Evolutionary conservation across 129 eudicot genomes (phyloP).

Genomic region (Logfia minima): DNA sequence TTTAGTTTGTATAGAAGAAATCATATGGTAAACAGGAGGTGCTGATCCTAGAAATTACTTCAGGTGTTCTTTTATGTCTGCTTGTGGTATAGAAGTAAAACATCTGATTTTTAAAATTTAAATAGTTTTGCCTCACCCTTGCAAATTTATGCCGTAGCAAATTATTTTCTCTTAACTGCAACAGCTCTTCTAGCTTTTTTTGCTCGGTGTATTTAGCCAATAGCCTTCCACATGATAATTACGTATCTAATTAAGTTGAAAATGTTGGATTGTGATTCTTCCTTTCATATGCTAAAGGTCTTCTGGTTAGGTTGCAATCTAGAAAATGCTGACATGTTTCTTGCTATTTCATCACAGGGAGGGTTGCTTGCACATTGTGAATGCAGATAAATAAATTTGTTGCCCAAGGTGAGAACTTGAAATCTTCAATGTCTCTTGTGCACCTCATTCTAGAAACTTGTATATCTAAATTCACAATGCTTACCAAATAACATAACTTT

Average conservation of each 20-base stretch:
- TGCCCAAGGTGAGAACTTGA: conserved; percentile 45
- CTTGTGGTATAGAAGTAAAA: no score
- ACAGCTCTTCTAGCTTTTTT: conserved; percentile 3
- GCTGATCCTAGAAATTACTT: no score
- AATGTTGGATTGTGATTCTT: conserved; percentile 2
- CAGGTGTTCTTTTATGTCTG: no score
- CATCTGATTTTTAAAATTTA: no score
- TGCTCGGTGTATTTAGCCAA: no score
- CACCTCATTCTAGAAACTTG: not conserved
- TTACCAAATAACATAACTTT: not conserved
- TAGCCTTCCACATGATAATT: no score
- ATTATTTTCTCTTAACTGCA: no score
- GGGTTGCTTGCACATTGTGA: conserved; percentile 39
- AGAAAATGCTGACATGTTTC: conserved; percentile 27
- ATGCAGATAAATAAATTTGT: conserved; percentile 44
- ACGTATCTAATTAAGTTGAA: not conserved
- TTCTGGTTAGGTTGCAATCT: conserved; percentile 8
- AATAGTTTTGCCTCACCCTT: no score
- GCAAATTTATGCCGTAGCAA: no score
- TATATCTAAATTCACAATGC: conserved; percentile 15
- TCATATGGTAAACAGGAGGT: no score
- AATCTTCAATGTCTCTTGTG: not conserved
- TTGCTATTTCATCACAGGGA: conserved; percentile 39
- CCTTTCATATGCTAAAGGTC: not conserved
- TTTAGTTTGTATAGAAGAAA: no score